Percentiles rank a stretch among this genome's conserved stretches.
phyloP scores from a whole-genome alignment of 2,329 filamentous ascomycete species.

The Stagonosporopsis vannaccii region DNA sequence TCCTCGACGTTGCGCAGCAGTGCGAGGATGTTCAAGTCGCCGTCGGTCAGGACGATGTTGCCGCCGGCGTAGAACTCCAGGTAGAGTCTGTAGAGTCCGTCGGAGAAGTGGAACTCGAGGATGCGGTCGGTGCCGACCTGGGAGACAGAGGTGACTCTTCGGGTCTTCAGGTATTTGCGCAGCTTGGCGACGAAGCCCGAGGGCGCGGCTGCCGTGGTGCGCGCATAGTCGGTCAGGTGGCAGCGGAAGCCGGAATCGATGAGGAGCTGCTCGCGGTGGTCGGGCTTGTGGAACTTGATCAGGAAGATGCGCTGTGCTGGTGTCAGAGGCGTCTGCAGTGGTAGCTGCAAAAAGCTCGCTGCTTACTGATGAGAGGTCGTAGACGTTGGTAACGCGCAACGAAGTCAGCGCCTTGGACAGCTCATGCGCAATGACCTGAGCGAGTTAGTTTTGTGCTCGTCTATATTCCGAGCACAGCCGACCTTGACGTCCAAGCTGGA shows the following conservation, averaged over 20 bases:
- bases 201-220: slow-evolving; percentile 83
- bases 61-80: slow-evolving; percentile 96
- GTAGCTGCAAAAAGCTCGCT: background rate
- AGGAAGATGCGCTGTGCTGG: slow-evolving; percentile 79
- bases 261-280: slow-evolving; percentile 86
- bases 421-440: slow-evolving; percentile 91
- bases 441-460: slow-evolving; percentile 5
- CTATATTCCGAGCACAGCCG: slow-evolving; percentile 5
- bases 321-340: slow-evolving; percentile 11
- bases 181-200: slow-evolving; percentile 85
- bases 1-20: slow-evolving; percentile 81
- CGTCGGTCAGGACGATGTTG: slow-evolving; percentile 92
- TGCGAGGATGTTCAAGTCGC: slow-evolving; percentile 80
- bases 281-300: slow-evolving; percentile 91
- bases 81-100: slow-evolving; percentile 86
- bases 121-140: slow-evolving; percentile 95
- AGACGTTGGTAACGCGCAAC: slow-evolving; percentile 89
- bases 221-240: slow-evolving; percentile 89
- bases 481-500: slow-evolving; percentile 80
- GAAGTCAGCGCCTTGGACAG: slow-evolving; percentile 77
- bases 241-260: slow-evolving; percentile 96
- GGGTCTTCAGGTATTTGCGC: slow-evolving; percentile 86
- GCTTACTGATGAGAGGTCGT: slow-evolving; percentile 83
- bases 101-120: slow-evolving; percentile 90
- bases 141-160: slow-evolving; percentile 78